Conservation (phyloP, 495 filamentous ascomycete species). For the Xylaria acuta region DNA sequence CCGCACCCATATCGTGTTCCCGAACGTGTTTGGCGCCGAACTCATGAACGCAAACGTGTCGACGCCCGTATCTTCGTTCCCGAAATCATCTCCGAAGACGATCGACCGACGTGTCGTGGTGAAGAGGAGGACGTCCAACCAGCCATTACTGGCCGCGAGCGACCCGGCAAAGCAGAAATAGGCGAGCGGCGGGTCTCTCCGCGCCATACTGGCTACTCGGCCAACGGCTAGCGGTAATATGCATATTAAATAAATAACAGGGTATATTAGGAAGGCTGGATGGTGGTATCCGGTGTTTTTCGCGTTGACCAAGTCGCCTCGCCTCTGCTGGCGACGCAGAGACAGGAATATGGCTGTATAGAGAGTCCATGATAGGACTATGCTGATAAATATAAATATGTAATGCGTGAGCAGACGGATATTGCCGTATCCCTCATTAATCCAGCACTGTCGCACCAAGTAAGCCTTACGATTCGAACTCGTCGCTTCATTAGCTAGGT, state of each 20-base stretch:
- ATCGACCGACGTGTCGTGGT: constrained; percentile 67
- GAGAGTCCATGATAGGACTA: constrained; percentile 67
- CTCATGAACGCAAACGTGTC: constrained; percentile 58
- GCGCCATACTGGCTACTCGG: constrained; percentile 69
- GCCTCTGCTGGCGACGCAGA: constrained; percentile 46
- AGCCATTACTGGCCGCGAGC: constrained; percentile 74
- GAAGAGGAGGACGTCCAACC: constrained; percentile 76
- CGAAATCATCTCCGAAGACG: constrained; percentile 50
- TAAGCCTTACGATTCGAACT: constrained; percentile 7
- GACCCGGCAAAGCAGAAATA: constrained; percentile 76
- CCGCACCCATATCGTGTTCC: constrained; percentile 55
- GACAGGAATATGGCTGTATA: constrained; percentile 70
- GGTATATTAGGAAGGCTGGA: constrained; percentile 77
- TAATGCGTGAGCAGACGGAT: constrained; percentile 77
- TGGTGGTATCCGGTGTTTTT: constrained; percentile 49
- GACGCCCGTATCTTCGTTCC: constrained; percentile 50
- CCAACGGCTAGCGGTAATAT: constrained; percentile 74
- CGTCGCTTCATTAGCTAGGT: constrained; percentile 12
- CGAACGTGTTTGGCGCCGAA: constrained; percentile 46
- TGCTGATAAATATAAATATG: constrained; percentile 77
- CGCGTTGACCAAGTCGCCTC: constrained; percentile 23
- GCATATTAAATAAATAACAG: constrained; percentile 73
- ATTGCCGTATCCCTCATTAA: constrained; percentile 63
- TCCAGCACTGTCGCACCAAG: constrained; percentile 66
- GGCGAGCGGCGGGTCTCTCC: constrained; percentile 55